Evolutionary conservation across 2,329 filamentous ascomycete species (phyloP).

Genomic region (Coniosporium tulheliwenetii): DNA sequence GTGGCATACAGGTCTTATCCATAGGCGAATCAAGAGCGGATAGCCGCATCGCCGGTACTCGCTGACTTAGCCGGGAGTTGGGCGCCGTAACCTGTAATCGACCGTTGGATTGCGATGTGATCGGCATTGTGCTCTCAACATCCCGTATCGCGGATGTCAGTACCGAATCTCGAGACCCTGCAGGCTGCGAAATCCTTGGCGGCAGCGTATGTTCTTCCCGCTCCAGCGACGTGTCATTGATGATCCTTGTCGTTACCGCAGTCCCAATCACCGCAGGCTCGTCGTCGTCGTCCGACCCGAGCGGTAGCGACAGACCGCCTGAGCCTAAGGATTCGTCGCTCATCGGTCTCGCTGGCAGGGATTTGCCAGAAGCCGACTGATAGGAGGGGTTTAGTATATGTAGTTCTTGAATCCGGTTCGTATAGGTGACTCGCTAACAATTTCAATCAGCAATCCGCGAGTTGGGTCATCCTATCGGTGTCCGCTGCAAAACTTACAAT

Average conservation of each 20-base stretch:
- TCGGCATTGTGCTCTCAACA: too few species aligned
- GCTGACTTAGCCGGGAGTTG: too few species aligned
- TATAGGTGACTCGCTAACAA: conserved; percentile 62
- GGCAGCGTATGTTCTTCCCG: too few species aligned
- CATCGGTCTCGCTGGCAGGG: conserved; percentile 54
- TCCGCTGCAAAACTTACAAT: conserved; percentile 50
- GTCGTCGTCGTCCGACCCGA: background rate
- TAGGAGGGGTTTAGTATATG: conserved; percentile 49
- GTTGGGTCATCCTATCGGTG: background rate
- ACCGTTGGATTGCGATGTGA: too few species aligned
- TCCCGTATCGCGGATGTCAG: too few species aligned
- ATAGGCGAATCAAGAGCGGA: conserved; percentile 30
- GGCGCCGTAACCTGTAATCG: too few species aligned
- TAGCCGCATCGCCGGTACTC: too few species aligned
- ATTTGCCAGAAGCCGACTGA: conserved; percentile 46
- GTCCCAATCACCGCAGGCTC: too few species aligned
- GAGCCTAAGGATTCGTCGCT: conserved; percentile 39
- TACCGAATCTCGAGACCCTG: too few species aligned
- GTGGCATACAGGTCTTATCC: conserved; percentile 49
- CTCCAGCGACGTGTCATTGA: too few species aligned
- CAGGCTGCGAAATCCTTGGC: too few species aligned
- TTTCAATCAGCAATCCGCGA: conserved; percentile 17
- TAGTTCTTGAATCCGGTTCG: conserved; percentile 75
- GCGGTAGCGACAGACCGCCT: background rate
- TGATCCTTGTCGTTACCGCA: too few species aligned